Evolutionary conservation across 805 yeast species (phyloP).

Genomic region (Candida dajiaensis): DNA sequence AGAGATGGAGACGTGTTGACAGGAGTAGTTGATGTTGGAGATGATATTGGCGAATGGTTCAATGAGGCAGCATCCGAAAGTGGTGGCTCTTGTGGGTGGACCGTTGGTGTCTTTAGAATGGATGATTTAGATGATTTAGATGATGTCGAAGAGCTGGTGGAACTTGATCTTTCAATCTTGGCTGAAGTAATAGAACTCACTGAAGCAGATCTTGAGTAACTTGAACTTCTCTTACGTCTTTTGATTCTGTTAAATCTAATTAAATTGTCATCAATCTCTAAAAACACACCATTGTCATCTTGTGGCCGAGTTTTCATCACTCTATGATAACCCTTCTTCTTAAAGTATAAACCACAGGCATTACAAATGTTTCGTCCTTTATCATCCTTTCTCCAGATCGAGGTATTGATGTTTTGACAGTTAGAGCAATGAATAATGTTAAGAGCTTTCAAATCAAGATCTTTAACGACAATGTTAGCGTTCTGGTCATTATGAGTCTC

Average conservation of each 20-base stretch:
- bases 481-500: neutral
- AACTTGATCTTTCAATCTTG: neutral
- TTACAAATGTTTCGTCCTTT: constrained; percentile 88
- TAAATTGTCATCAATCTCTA: constrained; percentile 16
- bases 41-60: neutral
- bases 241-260: constrained; percentile 18
- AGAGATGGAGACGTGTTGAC: neutral
- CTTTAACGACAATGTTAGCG: constrained; percentile 4
- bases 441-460: constrained; percentile 8
- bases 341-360: constrained; percentile 89
- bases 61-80: neutral
- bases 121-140: neutral
- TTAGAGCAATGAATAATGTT: constrained; percentile 52
- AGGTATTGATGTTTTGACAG: constrained; percentile 86
- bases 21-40: neutral
- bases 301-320: constrained; percentile 2
- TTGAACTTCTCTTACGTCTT: constrained; percentile 13
- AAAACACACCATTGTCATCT: constrained; percentile 10
- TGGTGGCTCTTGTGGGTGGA: neutral
- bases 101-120: neutral
- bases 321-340: constrained; percentile 27
- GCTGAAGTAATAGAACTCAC: neutral
- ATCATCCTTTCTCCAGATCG: constrained; percentile 88
- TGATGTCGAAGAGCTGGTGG: neutral
- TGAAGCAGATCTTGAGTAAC: neutral